phyloP scores from a whole-genome alignment of 192 early-diverging fungal species.

The Chytriomyces sp. region DNA sequence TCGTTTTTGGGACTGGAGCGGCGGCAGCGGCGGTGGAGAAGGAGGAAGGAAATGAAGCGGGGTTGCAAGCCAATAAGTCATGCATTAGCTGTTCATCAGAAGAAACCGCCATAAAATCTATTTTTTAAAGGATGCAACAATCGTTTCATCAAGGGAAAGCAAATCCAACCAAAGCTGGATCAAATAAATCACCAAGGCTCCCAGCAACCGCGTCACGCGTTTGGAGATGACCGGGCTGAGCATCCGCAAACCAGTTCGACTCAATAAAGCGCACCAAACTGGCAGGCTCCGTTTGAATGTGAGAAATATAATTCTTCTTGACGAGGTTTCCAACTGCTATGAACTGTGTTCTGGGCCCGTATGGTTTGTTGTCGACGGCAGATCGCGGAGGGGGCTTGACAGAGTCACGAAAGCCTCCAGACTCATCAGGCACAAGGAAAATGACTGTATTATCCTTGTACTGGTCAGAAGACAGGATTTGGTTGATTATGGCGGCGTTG shows the following conservation, averaged over 20 bases:
- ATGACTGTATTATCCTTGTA: constrained; percentile 27
- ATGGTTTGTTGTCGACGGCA: constrained; percentile 7
- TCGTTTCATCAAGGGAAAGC: not conserved
- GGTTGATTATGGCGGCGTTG: constrained; percentile 8
- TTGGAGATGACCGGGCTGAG: constrained; percentile 16
- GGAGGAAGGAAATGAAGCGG: constrained; percentile 17
- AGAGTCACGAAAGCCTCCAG: constrained; percentile 25
- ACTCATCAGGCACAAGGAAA: constrained; percentile 17
- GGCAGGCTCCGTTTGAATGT: constrained; percentile 26
- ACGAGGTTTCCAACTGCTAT: constrained; percentile 9
- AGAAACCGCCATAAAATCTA: not conserved
- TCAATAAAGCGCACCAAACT: constrained; percentile 25
- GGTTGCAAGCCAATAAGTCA: constrained; percentile 28
- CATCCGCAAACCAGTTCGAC: constrained; percentile 25
- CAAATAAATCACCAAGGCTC: constrained; percentile 18
- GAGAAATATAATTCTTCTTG: constrained; percentile 35
- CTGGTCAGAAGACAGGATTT: not conserved
- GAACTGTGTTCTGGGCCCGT: constrained; percentile 19
- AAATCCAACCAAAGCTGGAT: not conserved
- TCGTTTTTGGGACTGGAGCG: constrained; percentile 36
- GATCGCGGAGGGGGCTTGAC: not conserved
- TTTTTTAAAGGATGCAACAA: not conserved
- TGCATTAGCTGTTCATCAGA: not conserved
- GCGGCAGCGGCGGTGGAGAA: not conserved
- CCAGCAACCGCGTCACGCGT: constrained; percentile 22